Base-by-base conservation (phyloP, 805 yeast species). In the Kodamaea nitidulidarum region DNA sequence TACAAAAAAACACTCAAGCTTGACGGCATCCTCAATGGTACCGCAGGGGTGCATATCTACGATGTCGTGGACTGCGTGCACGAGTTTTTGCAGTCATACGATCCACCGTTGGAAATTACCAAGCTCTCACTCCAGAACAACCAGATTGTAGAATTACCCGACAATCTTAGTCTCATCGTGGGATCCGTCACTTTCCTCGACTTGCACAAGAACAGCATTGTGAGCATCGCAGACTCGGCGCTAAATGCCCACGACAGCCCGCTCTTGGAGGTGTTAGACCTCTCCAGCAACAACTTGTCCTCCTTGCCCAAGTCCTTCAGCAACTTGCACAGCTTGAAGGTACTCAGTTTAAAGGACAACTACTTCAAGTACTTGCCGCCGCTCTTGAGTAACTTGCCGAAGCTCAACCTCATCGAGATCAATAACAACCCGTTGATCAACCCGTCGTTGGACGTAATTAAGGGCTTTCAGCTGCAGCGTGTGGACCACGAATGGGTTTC, bases 291-390 rank as follows among this genome's bases (percentile, higher is more conserved):
- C 54, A 57, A 55, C 17, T 59, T 85, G 20, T 53, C 57, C n/a
- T 46, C 51, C 3, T 56, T 85, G 11, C 82, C 86, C 1, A 34
- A 33, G 20, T 20, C 26, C 7, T 21, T 40, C 21, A 16, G 12
- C n/a, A 22, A 11, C 3, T 61, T 84, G 46, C 58, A 60, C 16
- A 63, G 65, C 42, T 62, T 82, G 45, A 74, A 73, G 48, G 79
- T 79, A 2, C 58, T 85, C n/a, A 78, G 83, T 14, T 59, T 85
- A 36, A 76, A 76, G 45, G 70, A 74, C 41, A 85, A 85, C 56
- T 61, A 61, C 22, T 66, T 85, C 44, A 67, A 74, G 43, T 71
- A 69, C 30, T 60, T 84, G 20, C 80, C 83, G 1, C 71, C 76
- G 1, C 58, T 64, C 5, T 54, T 85, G 7, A 69, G 75, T 1